phyloP scores from a whole-genome alignment of 768 basidiomycete genomes.

The Peribolospora kevripleyi region DNA sequence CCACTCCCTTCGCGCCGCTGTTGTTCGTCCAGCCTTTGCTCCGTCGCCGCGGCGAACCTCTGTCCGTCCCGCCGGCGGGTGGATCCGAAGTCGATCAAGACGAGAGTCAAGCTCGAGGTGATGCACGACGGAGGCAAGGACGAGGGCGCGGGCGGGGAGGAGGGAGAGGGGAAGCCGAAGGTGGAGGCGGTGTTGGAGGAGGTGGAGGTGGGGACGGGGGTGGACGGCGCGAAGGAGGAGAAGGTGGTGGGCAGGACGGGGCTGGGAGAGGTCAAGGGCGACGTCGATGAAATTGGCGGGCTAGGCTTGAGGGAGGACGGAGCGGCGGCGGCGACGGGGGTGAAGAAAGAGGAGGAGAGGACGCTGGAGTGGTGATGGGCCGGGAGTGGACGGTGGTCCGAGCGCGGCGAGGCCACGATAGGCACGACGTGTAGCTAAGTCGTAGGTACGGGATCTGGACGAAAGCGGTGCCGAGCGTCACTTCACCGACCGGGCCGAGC shows the following conservation, averaged over 20 bases:
- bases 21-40: conserved; percentile 7
- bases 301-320: too few species aligned
- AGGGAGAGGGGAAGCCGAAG: background rate
- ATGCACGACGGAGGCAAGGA: background rate
- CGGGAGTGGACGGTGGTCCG: too few species aligned
- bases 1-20: background rate
- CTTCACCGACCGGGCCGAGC: too few species aligned
- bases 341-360: too few species aligned
- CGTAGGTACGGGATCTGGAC: too few species aligned
- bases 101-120: background rate
- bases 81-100: background rate
- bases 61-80: conserved; percentile 4
- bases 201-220: background rate
- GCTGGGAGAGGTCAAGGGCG: background rate
- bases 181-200: background rate
- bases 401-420: too few species aligned
- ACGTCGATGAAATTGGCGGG: background rate
- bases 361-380: too few species aligned
- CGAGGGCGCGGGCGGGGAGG: background rate
- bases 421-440: too few species aligned
- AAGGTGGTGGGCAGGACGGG: background rate
- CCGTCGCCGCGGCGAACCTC: background rate
- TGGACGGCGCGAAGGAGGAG: background rate
- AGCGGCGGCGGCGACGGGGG: too few species aligned
- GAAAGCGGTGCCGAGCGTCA: too few species aligned